Conservation (phyloP, 352 stramenopile species). For the Phytopythium oedochilum region DNA sequence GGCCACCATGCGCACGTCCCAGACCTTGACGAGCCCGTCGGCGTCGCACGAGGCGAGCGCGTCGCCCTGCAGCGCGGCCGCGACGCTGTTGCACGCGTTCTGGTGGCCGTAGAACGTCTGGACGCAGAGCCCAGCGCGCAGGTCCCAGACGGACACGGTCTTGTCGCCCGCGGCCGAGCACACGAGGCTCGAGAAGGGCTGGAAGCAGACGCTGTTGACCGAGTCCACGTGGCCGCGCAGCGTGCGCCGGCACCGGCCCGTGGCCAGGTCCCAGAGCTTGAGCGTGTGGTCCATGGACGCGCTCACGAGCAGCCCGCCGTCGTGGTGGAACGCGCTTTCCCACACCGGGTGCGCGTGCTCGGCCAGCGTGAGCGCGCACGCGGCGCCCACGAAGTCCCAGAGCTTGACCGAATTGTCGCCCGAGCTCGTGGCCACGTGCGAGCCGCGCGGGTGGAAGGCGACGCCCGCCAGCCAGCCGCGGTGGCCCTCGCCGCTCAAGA, state of each 20-base stretch:
- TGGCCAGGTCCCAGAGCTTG: slow-evolving; percentile 91
- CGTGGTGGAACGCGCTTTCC: slow-evolving; percentile 91
- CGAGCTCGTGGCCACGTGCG: slow-evolving; percentile 88
- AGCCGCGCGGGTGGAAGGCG: slow-evolving; percentile 89
- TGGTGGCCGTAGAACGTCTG: slow-evolving; percentile 95
- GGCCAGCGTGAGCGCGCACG: slow-evolving; percentile 85
- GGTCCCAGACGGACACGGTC: slow-evolving; percentile 94
- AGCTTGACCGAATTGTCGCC: slow-evolving; percentile 94
- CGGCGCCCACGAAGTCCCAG: slow-evolving; percentile 91
- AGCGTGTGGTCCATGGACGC: slow-evolving; percentile 94
- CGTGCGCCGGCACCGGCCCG: slow-evolving; percentile 88
- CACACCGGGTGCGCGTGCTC: slow-evolving; percentile 94
- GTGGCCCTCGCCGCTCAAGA: slow-evolving; percentile 95
- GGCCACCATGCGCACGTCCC: slow-evolving; percentile 94
- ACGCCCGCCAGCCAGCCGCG: slow-evolving; percentile 89
- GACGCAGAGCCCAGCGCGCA: slow-evolving; percentile 88
- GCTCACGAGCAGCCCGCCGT: slow-evolving; percentile 90
- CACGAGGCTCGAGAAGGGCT: slow-evolving; percentile 92
- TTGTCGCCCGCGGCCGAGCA: slow-evolving; percentile 94
- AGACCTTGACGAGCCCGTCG: slow-evolving; percentile 93
- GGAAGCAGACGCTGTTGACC: slow-evolving; percentile 92
- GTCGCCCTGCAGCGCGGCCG: slow-evolving; percentile 85
- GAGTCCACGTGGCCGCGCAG: slow-evolving; percentile 94
- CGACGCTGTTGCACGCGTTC: slow-evolving; percentile 91
- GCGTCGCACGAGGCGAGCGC: slow-evolving; percentile 91